Percentiles rank a stretch among this genome's conserved stretches.
These are phyloP conservation scores for Chaetomidium leptoderma DNA, from an alignment of 495 filamentous ascomycete genomes.

Conservation along the genomic window DNA sequence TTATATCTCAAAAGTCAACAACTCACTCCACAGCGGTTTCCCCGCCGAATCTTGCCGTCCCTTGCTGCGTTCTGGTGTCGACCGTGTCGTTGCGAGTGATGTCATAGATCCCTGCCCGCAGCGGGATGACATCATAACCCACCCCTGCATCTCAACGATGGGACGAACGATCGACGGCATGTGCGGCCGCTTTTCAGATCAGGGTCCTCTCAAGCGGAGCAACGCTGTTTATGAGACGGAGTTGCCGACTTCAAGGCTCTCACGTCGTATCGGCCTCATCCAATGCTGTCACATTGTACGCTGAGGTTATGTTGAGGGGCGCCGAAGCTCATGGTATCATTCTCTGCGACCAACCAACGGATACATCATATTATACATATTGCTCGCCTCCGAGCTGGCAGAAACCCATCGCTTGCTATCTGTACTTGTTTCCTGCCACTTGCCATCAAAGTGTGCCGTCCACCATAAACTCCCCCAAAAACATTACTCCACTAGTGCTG, in stretches of 20 bases:
- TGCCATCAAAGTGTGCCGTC: too few species aligned
- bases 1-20: neutral
- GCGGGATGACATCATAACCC: slow-evolving; percentile 20
- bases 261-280: neutral
- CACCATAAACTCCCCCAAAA: neutral
- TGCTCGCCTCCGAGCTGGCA: slow-evolving; percentile 1
- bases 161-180: neutral
- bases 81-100: slow-evolving; percentile 15
- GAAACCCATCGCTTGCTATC: neutral
- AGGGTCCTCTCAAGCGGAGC: too few species aligned
- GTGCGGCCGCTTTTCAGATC: neutral
- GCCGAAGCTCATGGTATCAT: slow-evolving; percentile 23
- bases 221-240: too few species aligned
- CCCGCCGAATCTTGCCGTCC: neutral
- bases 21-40: neutral
- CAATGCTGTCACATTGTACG: too few species aligned
- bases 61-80: neutral
- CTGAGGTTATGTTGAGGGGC: too few species aligned
- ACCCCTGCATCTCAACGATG: neutral
- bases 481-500: slow-evolving; percentile 59
- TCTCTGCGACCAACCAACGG: slow-evolving; percentile 13
- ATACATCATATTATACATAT: slow-evolving; percentile 21
- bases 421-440: too few species aligned
- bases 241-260: neutral
- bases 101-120: slow-evolving; percentile 14